Evolutionary conservation across 495 filamentous ascomycete species (phyloP).

Genomic region (Aspergillus panamensis): DNA sequence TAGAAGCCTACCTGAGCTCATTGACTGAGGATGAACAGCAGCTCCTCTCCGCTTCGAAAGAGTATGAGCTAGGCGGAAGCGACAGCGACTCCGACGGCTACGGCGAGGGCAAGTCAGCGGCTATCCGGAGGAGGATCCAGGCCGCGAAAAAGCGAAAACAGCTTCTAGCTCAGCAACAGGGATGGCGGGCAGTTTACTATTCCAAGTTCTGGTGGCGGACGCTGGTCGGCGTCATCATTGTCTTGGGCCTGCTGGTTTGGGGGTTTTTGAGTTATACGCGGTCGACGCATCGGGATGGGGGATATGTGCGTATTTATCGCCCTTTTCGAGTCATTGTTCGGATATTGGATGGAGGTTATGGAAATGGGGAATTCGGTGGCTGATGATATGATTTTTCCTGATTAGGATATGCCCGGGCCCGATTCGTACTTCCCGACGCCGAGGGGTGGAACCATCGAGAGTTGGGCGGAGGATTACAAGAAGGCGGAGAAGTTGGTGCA

Average conservation of each 20-base stretch:
- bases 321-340: background rate
- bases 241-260: conserved; percentile 21
- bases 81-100: conserved; percentile 18
- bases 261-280: conserved; percentile 20
- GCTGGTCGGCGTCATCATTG: conserved; percentile 24
- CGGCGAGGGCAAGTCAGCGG: conserved; percentile 4
- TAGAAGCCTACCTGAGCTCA: conserved; percentile 25
- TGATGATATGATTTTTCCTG: background rate
- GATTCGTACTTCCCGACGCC: conserved; percentile 86
- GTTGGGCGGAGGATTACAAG: conserved; percentile 75
- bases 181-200: conserved; percentile 23
- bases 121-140: conserved; percentile 1
- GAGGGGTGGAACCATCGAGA: conserved; percentile 65
- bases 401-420: conserved; percentile 32
- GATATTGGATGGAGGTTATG: background rate
- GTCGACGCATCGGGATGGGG: conserved; percentile 2
- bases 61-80: conserved; percentile 20
- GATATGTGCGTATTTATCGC: conserved; percentile 13
- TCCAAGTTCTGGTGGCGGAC: conserved; percentile 24
- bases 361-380: background rate
- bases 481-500: conserved; percentile 77
- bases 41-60: conserved; percentile 21
- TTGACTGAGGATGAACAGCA: conserved; percentile 28
- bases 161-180: conserved; percentile 6
- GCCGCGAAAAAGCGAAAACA: conserved; percentile 10